These are phyloP conservation scores for Erigeron philadelphicus DNA, from an alignment of 140 eudicot species.

Conservation along the genomic window DNA sequence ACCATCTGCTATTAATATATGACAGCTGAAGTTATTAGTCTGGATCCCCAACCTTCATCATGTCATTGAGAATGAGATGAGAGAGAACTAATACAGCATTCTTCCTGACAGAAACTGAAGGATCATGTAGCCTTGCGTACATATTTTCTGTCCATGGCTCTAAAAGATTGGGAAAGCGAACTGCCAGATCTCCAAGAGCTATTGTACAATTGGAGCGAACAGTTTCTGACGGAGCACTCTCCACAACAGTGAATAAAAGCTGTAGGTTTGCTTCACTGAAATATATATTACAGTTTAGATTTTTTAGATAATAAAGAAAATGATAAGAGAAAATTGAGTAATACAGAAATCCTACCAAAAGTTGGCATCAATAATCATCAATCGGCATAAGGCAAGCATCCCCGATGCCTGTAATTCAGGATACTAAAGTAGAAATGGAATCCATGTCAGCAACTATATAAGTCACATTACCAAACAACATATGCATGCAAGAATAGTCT, in stretches of 20 bases:
- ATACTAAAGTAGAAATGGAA: slow-evolving; percentile 42
- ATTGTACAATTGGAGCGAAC: slow-evolving; percentile 97
- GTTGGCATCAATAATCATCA: slow-evolving; percentile 86
- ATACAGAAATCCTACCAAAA: slow-evolving; percentile 56
- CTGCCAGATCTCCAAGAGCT: slow-evolving; percentile 96
- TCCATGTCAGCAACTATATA: slow-evolving; percentile 32
- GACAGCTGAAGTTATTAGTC: neutral
- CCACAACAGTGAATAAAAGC: slow-evolving; percentile 93
- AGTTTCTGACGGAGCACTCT: slow-evolving; percentile 82
- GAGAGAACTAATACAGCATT: slow-evolving; percentile 98
- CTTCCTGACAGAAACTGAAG: slow-evolving; percentile 78
- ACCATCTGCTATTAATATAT: slow-evolving; percentile 3
- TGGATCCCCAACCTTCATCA: slow-evolving; percentile 85
- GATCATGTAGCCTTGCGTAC: slow-evolving; percentile 81
- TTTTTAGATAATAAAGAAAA: neutral
- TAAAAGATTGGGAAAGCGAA: slow-evolving; percentile 87
- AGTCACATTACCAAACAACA: neutral
- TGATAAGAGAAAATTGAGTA: neutral
- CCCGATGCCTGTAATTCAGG: slow-evolving; percentile 94
- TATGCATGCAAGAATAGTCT: neutral
- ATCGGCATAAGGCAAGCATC: slow-evolving; percentile 87
- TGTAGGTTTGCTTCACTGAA: slow-evolving; percentile 87
- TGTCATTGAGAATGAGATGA: slow-evolving; percentile 92
- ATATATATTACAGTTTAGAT: slow-evolving; percentile 10
- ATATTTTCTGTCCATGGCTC: slow-evolving; percentile 98